Evolutionary conservation across 345 rosid genomes (phyloP).

Genomic region (Brassica carinata): DNA sequence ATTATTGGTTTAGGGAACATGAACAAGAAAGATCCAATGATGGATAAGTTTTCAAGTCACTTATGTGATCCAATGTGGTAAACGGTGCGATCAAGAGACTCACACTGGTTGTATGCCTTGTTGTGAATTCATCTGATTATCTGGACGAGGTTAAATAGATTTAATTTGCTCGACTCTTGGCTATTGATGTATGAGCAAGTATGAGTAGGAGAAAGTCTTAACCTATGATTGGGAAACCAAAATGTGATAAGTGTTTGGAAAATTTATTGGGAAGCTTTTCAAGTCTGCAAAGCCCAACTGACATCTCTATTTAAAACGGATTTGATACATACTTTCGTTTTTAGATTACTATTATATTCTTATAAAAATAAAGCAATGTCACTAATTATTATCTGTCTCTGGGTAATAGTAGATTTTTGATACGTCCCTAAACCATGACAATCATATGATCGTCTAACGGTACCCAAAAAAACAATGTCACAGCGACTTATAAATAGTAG

Average conservation of each 20-base stretch:
- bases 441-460: slow-evolving; percentile 1
- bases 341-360: not conserved
- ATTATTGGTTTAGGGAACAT: not conserved
- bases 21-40: not conserved
- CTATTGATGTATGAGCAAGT: not conserved
- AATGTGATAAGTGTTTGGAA: not conserved
- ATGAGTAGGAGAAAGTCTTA: not conserved
- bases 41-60: not conserved
- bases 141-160: not conserved
- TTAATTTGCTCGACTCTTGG: not conserved
- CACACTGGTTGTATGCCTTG: slow-evolving; percentile 1
- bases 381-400: not conserved
- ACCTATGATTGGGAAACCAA: not conserved
- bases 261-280: not conserved
- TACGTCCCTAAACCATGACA: not conserved
- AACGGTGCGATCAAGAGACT: not conserved
- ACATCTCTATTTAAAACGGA: not conserved
- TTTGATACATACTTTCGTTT: not conserved
- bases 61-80: not conserved
- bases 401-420: not conserved
- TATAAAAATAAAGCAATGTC: not conserved
- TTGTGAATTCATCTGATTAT: not conserved
- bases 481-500: not conserved
- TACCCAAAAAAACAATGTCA: not conserved
- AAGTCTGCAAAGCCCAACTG: not conserved